Conservation (phyloP, 2,329 filamentous ascomycete species). For the Aspergillus luchuensis region DNA sequence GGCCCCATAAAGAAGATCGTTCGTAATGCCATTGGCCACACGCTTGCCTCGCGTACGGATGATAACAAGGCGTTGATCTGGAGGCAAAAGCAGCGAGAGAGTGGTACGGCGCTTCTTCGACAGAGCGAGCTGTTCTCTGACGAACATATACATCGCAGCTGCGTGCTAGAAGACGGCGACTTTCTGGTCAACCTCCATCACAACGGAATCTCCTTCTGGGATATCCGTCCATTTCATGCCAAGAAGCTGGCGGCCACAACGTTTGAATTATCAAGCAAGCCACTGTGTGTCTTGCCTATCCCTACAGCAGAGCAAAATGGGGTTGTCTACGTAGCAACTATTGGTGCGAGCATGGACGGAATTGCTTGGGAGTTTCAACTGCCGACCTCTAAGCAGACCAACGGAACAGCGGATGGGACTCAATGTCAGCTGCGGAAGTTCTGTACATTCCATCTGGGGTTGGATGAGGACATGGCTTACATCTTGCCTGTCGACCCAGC, state of each 20-base stretch:
- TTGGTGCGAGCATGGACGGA: constrained; percentile 76
- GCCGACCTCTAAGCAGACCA: constrained; percentile 46
- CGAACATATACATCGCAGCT: constrained; percentile 77
- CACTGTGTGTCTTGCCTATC: constrained; percentile 76
- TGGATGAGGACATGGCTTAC: constrained; percentile 55
- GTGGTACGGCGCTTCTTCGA: constrained; percentile 60
- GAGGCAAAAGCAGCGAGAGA: constrained; percentile 63
- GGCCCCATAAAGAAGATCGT: constrained; percentile 81
- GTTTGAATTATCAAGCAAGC: constrained; percentile 68
- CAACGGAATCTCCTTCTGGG: constrained; percentile 73
- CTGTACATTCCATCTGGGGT: constrained; percentile 68
- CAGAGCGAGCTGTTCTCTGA: constrained; percentile 68
- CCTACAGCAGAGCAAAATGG: constrained; percentile 60
- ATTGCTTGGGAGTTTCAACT: constrained; percentile 77
- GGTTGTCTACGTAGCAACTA: constrained; percentile 72
- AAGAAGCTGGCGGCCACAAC: constrained; percentile 59
- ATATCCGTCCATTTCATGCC: constrained; percentile 65
- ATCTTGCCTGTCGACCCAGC: constrained; percentile 85
- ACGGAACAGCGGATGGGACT: constrained; percentile 30
- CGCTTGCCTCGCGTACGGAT: constrained; percentile 77
- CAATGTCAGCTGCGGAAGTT: constrained; percentile 63
- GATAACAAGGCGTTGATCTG: constrained; percentile 81
- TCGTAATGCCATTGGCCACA: constrained; percentile 77
- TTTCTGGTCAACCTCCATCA: constrained; percentile 81
- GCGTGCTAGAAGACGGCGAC: constrained; percentile 72